A percentile compares a stretch with the other conserved stretches of the same genome.
Conservation (phyloP, 192 early-diverging fungal species). For the Umbelopsis isabellina region DNA sequence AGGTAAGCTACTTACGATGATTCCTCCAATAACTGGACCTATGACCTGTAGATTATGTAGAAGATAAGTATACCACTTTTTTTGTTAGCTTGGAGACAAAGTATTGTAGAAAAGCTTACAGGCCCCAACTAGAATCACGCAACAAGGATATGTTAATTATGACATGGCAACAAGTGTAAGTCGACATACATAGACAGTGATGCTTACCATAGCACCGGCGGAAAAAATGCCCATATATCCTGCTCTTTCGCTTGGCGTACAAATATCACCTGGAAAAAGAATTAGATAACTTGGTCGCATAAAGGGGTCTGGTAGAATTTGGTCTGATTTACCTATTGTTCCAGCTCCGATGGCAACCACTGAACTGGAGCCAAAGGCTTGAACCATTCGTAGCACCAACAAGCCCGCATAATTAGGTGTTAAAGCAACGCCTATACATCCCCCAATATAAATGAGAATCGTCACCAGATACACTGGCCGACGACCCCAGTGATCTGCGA, state of each 20-base stretch:
- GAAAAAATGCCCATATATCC: constrained; percentile 14
- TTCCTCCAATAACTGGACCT: background rate
- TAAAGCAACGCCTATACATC: constrained; percentile 43
- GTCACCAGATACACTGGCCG: constrained; percentile 42
- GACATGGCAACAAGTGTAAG: no score
- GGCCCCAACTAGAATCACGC: background rate
- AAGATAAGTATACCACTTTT: background rate
- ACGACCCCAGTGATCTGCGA: constrained; percentile 47
- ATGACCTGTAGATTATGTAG: background rate
- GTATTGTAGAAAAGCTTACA: background rate
- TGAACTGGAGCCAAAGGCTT: constrained; percentile 47
- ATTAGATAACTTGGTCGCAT: background rate
- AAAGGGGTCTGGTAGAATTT: background rate
- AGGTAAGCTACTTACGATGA: background rate
- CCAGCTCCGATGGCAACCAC: constrained; percentile 44
- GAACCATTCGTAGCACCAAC: constrained; percentile 42
- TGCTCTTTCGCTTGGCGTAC: constrained; percentile 9
- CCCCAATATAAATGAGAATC: constrained; percentile 32
- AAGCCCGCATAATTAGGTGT: constrained; percentile 32
- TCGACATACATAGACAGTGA: background rate
- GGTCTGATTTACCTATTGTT: background rate
- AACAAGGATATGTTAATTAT: background rate
- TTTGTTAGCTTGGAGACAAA: no score
- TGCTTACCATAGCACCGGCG: background rate
- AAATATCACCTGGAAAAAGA: background rate